Conservation (phyloP, 129 eudicot genomes). For the Flaveria linearis region DNA sequence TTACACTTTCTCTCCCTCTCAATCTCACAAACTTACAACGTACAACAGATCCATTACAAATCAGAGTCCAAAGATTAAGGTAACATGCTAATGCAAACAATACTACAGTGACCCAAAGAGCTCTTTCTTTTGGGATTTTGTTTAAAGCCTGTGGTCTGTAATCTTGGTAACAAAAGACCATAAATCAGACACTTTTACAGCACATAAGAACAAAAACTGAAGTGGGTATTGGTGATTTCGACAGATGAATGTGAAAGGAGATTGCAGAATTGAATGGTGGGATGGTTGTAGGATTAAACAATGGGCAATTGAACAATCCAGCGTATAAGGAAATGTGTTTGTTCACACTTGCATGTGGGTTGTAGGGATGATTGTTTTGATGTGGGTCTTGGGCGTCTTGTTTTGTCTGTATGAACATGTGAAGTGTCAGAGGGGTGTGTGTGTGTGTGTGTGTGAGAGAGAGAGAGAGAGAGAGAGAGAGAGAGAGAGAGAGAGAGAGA, state of each 20-base stretch:
- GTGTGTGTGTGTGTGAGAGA: neutral
- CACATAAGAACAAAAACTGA: constrained; percentile 21
- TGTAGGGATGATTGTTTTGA: constrained; percentile 50
- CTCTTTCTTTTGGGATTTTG: no score
- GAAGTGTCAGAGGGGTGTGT: constrained; percentile 40
- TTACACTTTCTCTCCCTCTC: neutral
- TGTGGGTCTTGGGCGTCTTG: constrained; percentile 79
- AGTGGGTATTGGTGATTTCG: constrained; percentile 5
- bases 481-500: no score
- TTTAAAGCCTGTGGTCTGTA: neutral
- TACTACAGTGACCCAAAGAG: neutral
- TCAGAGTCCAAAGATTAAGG: constrained; percentile 13
- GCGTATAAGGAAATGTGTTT: constrained; percentile 29
- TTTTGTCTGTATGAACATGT: constrained; percentile 66
- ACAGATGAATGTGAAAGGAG: constrained; percentile 12
- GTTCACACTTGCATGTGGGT: constrained; percentile 64
- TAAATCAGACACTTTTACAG: neutral
- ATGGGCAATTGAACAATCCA: constrained; percentile 8
- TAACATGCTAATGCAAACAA: constrained; percentile 16
- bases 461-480: constrained; percentile 14
- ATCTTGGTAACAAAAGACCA: neutral
- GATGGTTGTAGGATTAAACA: neutral
- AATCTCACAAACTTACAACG: constrained; percentile 11
- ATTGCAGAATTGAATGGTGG: no score
- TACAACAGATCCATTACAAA: constrained; percentile 12